Evolutionary conservation across 305 asterid genomes (phyloP), one percentile per base, ranked within the genome.

Genomic region (Stenogyne calaminthoides): DNA sequence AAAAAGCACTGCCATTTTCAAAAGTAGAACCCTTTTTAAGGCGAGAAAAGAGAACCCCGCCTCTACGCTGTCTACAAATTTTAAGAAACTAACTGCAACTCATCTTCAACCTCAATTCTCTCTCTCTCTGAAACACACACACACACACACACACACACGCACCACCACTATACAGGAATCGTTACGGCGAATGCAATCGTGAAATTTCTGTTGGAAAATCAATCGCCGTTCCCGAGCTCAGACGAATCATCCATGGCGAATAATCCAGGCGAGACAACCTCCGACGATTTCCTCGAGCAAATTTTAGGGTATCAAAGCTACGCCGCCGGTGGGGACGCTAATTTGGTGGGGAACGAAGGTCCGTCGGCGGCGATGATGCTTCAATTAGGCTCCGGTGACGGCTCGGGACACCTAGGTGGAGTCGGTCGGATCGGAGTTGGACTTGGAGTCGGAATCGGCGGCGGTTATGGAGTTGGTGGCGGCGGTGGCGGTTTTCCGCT

Each of bases 241-340:
- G 39, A 51, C 81, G 7, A 81, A 29, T 64, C 74, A 10, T 55
- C 73, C 76, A 92, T 92, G 98, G 89, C 98, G 44, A 89, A 88
- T 76, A 86, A 89, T 72, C 87, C 88, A n/a, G 78, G 91, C 7
- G 96, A 92, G 25, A 74, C 83, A 40, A 74, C 95, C 14, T 86
- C 98, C 74, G 99, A 92, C 71, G 99, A 95, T 56, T 95, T 95
- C 77, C 80, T 95, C 40, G 98, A 95, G 62, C 97, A 92, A 77
- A 86, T 95, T 72, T 72, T 95, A 22, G 96, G 96, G 72, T 95
- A 80, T 73, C 98, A 84, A 19, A 70, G 80, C 64, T 93, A 88
- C 46, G 88, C 81, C 3, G 80, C 79, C n/a, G 83, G 78, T 16
- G 65, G 77, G 15, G 91, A 82, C 6, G 57, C 80, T 19, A 85